Evolutionary conservation across 1,284 basidiomycete species (phyloP).

Genomic region (Malassezia sympodialis): DNA sequence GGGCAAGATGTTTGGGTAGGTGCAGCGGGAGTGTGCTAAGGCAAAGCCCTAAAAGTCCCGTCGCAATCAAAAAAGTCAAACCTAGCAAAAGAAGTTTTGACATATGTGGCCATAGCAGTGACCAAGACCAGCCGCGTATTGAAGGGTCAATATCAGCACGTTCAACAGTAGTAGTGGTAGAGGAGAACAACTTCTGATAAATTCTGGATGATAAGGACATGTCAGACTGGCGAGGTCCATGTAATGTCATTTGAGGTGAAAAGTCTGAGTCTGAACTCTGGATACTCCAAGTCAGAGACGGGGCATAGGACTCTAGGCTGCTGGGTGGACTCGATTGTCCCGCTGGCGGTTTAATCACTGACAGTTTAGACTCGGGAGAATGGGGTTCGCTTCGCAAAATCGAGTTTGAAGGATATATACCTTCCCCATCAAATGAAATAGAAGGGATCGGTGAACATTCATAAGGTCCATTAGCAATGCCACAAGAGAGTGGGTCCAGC

Average conservation of each 20-base stretch:
- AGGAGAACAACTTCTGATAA: background rate
- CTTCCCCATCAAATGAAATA: background rate
- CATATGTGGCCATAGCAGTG: constrained; percentile 30
- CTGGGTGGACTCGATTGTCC: background rate
- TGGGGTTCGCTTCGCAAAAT: background rate
- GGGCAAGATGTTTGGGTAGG: constrained; percentile 38
- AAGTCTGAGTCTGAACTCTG: constrained; percentile 1
- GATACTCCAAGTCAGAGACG: constrained; percentile 5
- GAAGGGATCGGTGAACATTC: background rate
- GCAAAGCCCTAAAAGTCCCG: constrained; percentile 29
- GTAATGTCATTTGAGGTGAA: constrained; percentile 11
- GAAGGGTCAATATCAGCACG: constrained; percentile 23
- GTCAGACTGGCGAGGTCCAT: background rate
- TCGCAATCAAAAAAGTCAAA: constrained; percentile 32
- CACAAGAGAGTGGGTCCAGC: background rate
- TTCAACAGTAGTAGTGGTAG: background rate
- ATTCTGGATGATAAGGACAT: background rate
- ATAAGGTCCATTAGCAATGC: background rate
- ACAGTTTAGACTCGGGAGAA: background rate
- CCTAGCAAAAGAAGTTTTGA: constrained; percentile 30
- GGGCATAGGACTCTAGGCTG: constrained; percentile 2
- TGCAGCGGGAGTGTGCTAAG: constrained; percentile 40
- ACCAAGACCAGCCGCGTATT: constrained; percentile 21
- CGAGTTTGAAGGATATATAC: background rate
- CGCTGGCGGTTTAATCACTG: background rate